Percentiles rank a stretch among this genome's conserved stretches.
Evolutionary conservation across 805 yeast genomes (phyloP).

Genomic region (Monosporozyma unispora): DNA sequence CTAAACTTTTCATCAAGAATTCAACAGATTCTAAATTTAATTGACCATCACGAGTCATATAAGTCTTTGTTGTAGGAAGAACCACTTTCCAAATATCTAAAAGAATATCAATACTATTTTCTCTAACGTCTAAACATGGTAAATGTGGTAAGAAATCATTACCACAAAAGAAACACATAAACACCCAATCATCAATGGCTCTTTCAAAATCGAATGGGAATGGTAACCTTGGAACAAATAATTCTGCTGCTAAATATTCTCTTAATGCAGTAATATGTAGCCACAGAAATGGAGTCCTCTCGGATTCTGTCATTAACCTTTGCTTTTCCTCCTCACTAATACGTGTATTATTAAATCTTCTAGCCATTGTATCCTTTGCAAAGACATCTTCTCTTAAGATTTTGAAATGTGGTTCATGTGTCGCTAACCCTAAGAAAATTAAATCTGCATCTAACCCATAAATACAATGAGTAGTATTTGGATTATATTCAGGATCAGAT

Average conservation of each 20-base stretch:
- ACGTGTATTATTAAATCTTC: constrained; percentile 8
- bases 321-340: neutral
- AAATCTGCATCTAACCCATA: constrained; percentile 97
- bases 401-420: constrained; percentile 95
- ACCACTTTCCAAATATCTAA: constrained; percentile 75
- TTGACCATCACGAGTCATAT: constrained; percentile 83
- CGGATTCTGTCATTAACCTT: constrained; percentile 54
- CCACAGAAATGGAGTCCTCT: constrained; percentile 71
- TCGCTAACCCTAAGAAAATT: constrained; percentile 89
- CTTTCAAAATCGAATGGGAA: constrained; percentile 83
- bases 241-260: constrained; percentile 80
- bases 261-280: constrained; percentile 78
- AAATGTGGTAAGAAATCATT: constrained; percentile 96
- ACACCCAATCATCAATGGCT: constrained; percentile 97
- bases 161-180: constrained; percentile 97
- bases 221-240: constrained; percentile 57
- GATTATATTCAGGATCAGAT: constrained; percentile 75
- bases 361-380: constrained; percentile 46
- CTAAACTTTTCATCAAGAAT: constrained; percentile 51
- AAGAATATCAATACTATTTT: constrained; percentile 78
- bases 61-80: constrained; percentile 59
- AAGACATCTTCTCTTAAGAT: constrained; percentile 95
- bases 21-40: constrained; percentile 73
- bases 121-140: constrained; percentile 91
- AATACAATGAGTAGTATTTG: constrained; percentile 91